phyloP scores from a whole-genome alignment of 441 rosid species.

The Manihot esculenta region DNA sequence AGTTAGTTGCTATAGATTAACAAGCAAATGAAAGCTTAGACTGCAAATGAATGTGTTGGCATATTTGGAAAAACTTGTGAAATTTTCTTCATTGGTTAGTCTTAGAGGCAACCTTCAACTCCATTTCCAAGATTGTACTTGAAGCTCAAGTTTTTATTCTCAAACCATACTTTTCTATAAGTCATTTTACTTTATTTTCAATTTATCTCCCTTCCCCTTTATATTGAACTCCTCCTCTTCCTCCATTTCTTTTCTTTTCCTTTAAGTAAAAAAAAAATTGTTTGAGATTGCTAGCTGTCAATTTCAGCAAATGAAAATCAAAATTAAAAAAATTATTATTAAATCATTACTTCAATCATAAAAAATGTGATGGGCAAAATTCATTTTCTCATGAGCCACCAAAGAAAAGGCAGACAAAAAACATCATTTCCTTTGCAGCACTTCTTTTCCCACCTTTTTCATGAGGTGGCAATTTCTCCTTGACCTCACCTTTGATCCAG shows the following conservation, averaged over 20 bases:
- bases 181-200: too few relatives aligned
- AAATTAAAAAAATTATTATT: too few relatives aligned
- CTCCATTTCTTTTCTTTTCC: neutral
- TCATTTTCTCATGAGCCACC: constrained; percentile 21
- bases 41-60: constrained; percentile 26
- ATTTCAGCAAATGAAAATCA: too few relatives aligned
- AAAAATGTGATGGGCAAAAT: too few relatives aligned
- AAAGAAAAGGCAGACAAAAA: constrained; percentile 4
- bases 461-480: constrained; percentile 13
- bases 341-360: constrained; percentile 23
- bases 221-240: neutral
- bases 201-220: neutral
- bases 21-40: constrained; percentile 42
- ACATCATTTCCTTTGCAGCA: neutral
- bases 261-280: too few relatives aligned
- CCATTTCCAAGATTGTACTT: constrained; percentile 40
- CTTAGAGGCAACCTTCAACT: constrained; percentile 51
- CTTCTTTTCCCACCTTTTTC: neutral
- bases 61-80: constrained; percentile 48
- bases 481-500: neutral
- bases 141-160: constrained; percentile 38
- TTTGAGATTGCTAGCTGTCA: too few relatives aligned
- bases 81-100: constrained; percentile 35
- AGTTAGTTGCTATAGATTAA: constrained; percentile 3
- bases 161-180: constrained; percentile 28